Evolutionary conservation across 768 basidiomycete genomes (phyloP).

Genomic region (Amanita pallidorosea): DNA sequence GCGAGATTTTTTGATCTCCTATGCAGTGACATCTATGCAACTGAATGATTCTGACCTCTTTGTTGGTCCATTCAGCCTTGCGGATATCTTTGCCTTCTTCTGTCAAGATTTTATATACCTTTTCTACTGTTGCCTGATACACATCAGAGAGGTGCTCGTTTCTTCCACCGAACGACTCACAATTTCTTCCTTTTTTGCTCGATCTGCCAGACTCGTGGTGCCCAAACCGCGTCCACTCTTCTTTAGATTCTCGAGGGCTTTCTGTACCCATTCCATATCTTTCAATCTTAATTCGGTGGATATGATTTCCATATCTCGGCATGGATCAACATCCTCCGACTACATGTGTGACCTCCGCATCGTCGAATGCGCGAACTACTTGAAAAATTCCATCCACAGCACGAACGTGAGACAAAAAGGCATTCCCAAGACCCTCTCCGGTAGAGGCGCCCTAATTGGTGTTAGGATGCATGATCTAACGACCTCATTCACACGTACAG

Average conservation of each 20-base stretch:
- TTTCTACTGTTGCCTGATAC: conserved; percentile 70
- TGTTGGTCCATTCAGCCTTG: conserved; percentile 90
- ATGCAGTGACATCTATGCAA: too few species aligned
- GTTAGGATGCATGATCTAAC: conserved; percentile 1
- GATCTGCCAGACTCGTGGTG: conserved; percentile 76
- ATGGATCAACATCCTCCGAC: conserved; percentile 95
- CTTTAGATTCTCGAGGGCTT: conserved; percentile 70
- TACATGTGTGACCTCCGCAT: conserved; percentile 98
- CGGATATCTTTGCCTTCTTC: conserved; percentile 84
- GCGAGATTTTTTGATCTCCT: too few species aligned
- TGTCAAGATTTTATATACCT: conserved; percentile 67
- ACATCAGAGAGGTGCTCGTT: conserved; percentile 4
- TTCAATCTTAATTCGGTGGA: conserved; percentile 89
- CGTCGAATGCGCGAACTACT: conserved; percentile 95
- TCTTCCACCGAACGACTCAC: conserved; percentile 28
- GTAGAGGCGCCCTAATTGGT: conserved; percentile 78
- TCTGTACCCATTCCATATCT: conserved; percentile 99
- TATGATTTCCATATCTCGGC: conserved; percentile 97
- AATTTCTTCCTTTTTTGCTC: conserved; percentile 93
- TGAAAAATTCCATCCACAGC: conserved; percentile 99
- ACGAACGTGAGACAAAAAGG: conserved; percentile 94
- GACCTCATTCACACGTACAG: conserved; percentile 35
- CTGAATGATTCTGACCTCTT: conserved; percentile 63
- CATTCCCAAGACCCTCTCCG: conserved; percentile 94
- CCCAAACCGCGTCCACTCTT: conserved; percentile 64